Percentiles rank a stretch among this genome's conserved stretches.
These are phyloP conservation scores for Fraxinus platypoda DNA, from an alignment of 305 asterid species.

Conservation along the genomic window DNA sequence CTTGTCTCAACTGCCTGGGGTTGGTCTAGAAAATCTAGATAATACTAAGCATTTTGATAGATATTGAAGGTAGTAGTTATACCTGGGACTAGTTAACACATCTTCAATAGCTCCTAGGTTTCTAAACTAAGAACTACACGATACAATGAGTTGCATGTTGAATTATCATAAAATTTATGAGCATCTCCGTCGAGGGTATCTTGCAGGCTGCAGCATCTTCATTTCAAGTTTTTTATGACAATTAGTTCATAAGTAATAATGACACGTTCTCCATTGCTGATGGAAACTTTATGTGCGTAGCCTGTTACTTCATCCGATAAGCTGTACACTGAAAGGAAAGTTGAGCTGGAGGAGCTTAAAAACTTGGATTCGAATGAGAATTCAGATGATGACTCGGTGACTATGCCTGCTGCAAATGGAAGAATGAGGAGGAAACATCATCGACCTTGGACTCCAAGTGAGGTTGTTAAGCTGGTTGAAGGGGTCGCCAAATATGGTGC, in stretches of 20 bases:
- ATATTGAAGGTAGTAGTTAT: background rate
- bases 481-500: constrained; percentile 91
- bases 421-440: constrained; percentile 96
- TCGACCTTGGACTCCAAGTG: constrained; percentile 90
- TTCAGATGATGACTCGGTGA: constrained; percentile 57
- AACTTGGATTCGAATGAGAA: constrained; percentile 39
- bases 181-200: background rate
- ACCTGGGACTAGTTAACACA: background rate
- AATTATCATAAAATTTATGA: background rate
- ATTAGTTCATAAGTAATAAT: background rate
- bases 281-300: constrained; percentile 35
- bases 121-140: constrained; percentile 9
- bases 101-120: background rate
- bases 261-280: background rate
- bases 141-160: constrained; percentile 19
- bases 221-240: constrained; percentile 9
- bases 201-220: constrained; percentile 11
- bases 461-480: constrained; percentile 90
- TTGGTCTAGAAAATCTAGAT: background rate
- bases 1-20: background rate
- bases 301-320: constrained; percentile 40
- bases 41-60: background rate
- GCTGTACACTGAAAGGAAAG: constrained; percentile 38
- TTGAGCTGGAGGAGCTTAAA: constrained; percentile 48
- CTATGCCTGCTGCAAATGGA: constrained; percentile 51